These are phyloP conservation scores for Penicillium samsonianum DNA, from an alignment of 495 filamentous ascomycete genomes.

Conservation along the genomic window DNA sequence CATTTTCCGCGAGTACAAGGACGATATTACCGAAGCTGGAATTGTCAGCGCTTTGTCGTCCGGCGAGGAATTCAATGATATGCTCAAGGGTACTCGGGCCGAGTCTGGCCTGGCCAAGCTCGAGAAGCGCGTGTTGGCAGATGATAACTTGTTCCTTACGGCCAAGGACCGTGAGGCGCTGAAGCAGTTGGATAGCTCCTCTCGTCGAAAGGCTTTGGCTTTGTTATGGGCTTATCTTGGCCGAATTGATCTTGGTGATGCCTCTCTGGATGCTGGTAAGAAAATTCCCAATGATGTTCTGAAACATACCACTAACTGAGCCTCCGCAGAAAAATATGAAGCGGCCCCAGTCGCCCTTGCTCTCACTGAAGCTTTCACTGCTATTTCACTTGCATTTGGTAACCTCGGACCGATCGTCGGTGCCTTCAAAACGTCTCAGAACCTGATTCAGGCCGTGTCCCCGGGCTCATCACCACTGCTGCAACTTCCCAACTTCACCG, in stretches of 20 bases:
- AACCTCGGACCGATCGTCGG: slow-evolving; percentile 79
- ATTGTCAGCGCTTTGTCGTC: slow-evolving; percentile 77
- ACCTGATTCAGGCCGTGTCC: slow-evolving; percentile 83
- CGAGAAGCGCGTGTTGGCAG: slow-evolving; percentile 71
- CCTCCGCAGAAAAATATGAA: slow-evolving; percentile 62
- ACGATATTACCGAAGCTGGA: slow-evolving; percentile 75
- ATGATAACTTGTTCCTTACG: slow-evolving; percentile 50
- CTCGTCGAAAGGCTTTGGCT: slow-evolving; percentile 80
- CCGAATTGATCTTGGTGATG: slow-evolving; percentile 75
- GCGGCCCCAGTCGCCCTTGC: slow-evolving; percentile 81
- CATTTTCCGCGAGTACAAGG: slow-evolving; percentile 88
- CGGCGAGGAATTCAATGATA: slow-evolving; percentile 76
- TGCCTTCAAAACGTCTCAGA: slow-evolving; percentile 79
- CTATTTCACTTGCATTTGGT: slow-evolving; percentile 84
- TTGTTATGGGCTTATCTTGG: slow-evolving; percentile 94
- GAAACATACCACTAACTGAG: slow-evolving; percentile 11
- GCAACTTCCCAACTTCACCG: slow-evolving; percentile 87
- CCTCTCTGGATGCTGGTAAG: slow-evolving; percentile 69
- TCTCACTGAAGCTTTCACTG: slow-evolving; percentile 80
- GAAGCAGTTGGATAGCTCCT: slow-evolving; percentile 73
- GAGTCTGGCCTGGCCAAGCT: slow-evolving; percentile 77
- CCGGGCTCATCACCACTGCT: slow-evolving; percentile 83
- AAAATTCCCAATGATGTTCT: background rate
- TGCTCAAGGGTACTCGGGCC: slow-evolving; percentile 69
- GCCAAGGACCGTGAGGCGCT: slow-evolving; percentile 59